phyloP scores from a whole-genome alignment of 2,329 filamentous ascomycete genomes.

The Scedosporium apiospermum region DNA sequence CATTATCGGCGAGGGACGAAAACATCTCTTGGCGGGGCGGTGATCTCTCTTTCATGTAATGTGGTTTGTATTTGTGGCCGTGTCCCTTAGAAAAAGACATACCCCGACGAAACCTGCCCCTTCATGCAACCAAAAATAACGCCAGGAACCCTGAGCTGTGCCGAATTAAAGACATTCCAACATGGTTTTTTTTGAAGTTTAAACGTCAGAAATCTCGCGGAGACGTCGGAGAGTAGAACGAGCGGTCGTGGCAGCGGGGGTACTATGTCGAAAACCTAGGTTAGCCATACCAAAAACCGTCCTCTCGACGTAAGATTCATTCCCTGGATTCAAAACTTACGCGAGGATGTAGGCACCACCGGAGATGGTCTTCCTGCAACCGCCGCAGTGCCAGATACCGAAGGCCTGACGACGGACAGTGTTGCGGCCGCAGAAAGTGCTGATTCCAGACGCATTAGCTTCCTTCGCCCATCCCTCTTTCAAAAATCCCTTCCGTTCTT shows the following conservation, averaged over 20 bases:
- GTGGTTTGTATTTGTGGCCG: neutral
- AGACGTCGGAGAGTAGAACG: slow-evolving; percentile 94
- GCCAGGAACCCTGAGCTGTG: slow-evolving; percentile 7
- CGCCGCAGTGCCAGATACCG: slow-evolving; percentile 94
- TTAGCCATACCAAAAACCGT: neutral
- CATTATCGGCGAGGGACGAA: neutral
- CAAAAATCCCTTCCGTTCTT: neutral
- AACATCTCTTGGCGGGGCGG: slow-evolving; percentile 1
- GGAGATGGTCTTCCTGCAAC: slow-evolving; percentile 73
- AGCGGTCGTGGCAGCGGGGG: slow-evolving; percentile 85
- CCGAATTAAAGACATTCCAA: slow-evolving; percentile 16
- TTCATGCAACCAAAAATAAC: slow-evolving; percentile 6
- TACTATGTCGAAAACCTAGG: slow-evolving; percentile 40
- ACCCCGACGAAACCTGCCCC: slow-evolving; percentile 1
- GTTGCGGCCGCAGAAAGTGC: slow-evolving; percentile 95
- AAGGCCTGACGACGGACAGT: slow-evolving; percentile 83
- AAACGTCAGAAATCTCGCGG: slow-evolving; percentile 95
- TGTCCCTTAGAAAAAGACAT: neutral
- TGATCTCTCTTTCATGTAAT: neutral
- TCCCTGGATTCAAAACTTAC: slow-evolving; percentile 51
- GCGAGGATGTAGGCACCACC: slow-evolving; percentile 85
- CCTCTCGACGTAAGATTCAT: neutral
- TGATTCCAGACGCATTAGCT: neutral
- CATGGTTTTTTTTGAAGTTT: slow-evolving; percentile 25
- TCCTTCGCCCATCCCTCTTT: no score